Conservation (phyloP, 306 rosid species). For the Betula pendula region DNA sequence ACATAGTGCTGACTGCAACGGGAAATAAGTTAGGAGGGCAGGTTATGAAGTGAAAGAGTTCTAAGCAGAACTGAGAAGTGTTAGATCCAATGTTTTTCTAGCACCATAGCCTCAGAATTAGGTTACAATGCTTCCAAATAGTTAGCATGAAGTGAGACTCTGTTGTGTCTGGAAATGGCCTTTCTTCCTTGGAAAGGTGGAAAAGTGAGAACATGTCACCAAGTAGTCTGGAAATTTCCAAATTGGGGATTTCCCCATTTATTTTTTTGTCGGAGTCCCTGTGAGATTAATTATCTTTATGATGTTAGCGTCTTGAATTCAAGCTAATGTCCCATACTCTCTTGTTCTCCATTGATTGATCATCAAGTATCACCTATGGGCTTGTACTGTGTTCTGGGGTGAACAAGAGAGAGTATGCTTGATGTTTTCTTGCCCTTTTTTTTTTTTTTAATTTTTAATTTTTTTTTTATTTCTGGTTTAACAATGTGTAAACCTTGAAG, state of each 20-base stretch:
- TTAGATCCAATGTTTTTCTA: background rate
- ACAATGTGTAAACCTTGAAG: background rate
- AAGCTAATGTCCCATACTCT: background rate
- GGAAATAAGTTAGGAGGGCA: background rate
- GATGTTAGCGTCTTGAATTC: background rate
- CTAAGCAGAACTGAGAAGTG: background rate
- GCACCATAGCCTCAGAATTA: background rate
- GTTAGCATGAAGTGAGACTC: background rate
- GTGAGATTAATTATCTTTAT: background rate
- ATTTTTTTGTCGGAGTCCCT: background rate
- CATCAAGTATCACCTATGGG: background rate
- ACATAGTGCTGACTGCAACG: background rate
- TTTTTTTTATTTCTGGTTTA: no score
- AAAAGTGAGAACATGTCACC: background rate
- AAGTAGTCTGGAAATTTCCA: background rate
- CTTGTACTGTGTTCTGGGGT: background rate
- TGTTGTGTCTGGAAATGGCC: background rate
- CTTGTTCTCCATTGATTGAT: background rate
- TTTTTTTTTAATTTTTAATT: no score
- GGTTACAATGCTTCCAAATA: background rate
- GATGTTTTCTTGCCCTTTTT: background rate
- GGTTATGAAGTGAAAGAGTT: background rate
- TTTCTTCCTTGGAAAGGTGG: background rate
- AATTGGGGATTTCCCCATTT: background rate
- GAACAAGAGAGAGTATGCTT: background rate